Base-by-base conservation (phyloP, 2,329 filamentous ascomycete species). In the Alternaria alternata region DNA sequence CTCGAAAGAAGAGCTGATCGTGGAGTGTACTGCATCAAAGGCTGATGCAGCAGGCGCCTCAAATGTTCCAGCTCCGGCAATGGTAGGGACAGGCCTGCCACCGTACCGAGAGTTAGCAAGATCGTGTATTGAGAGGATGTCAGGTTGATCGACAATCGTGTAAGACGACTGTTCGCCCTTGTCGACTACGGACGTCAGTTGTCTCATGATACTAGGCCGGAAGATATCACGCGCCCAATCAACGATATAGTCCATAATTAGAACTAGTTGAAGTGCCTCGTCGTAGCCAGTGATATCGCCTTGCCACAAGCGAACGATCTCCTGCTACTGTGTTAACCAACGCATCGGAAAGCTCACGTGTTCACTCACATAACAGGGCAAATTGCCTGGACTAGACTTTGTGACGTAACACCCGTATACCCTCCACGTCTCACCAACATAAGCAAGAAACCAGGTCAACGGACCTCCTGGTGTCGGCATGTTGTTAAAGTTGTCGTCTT, bases 211-310 rank as follows among this genome's bases (percentile, higher is more conserved):
- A 43, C 58, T 62, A 8, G 62, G 59, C 44, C 64, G 53, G 38
- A 55, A 70, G 26, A 59, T 52, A 22, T 68, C 64, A 48, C 67
- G 59, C 16, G 67, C 62, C 66, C 67, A 68, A 44, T 68, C 66
- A n/a, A 70, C 36, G n/a, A 71, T 66, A 22, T 60, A 68, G 49
- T 71, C 66, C 39, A 69, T 43, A 34, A 71, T 65, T 12, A 69
- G 63, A 28, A 71, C 38, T 12, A 71, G 44, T 53, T 69, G 66
- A 24, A 71, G 57, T 26, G 61, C 57, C 28, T 64, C 63, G 24
- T 71, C 61, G 22, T 41, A 7, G n/a, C 46, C 30, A 18, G 43
- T 68, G 3, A 69, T 65, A 36, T 58, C 63, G 4, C 67, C 68
- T 41, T 62, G 47, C 68, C 68, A 71, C 22, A 71, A 42, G 14